Conservation (phyloP, 2,329 filamentous ascomycete species). For the Fusarium gaditjirri region DNA sequence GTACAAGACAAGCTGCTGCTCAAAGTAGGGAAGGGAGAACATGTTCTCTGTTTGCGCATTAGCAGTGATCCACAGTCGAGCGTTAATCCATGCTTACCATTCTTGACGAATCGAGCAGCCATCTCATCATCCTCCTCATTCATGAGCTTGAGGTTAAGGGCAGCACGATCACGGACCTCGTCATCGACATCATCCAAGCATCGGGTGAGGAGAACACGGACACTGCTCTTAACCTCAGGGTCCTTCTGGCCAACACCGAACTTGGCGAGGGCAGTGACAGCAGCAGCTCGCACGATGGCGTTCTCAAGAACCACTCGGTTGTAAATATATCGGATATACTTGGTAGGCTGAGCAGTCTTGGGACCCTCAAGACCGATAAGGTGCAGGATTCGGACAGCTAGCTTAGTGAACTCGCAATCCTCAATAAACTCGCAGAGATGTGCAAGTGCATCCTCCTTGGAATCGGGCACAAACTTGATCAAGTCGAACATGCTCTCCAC, state of each 20-base stretch:
- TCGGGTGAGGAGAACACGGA: conserved; percentile 88
- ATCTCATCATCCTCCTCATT: conserved; percentile 89
- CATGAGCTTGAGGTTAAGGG: conserved; percentile 92
- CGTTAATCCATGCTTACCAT: conserved; percentile 65
- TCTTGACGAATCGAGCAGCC: conserved; percentile 90
- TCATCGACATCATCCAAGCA: conserved; percentile 98
- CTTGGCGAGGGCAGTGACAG: conserved; percentile 94
- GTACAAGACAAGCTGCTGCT: conserved; percentile 97
- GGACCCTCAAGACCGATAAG: conserved; percentile 94
- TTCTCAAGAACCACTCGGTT: conserved; percentile 98
- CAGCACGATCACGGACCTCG: conserved; percentile 95
- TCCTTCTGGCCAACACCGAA: conserved; percentile 98
- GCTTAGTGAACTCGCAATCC: conserved; percentile 98
- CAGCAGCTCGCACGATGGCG: conserved; percentile 92
- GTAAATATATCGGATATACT: conserved; percentile 99
- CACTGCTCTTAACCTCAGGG: conserved; percentile 94
- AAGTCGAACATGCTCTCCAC: conserved; percentile 99
- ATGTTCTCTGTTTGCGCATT: conserved; percentile 75
- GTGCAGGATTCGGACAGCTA: conserved; percentile 94
- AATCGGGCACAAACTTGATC: conserved; percentile 97
- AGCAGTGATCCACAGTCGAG: neutral
- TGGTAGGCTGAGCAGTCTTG: conserved; percentile 93
- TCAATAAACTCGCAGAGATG: conserved; percentile 99
- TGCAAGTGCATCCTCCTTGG: conserved; percentile 82
- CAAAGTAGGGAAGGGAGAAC: conserved; percentile 93